Percentiles rank a stretch among this genome's conserved stretches.
Evolutionary conservation across 225 moss, liverwort and hornwort genomes (phyloP).

Genomic region (Antitrichia curtipendula): DNA sequence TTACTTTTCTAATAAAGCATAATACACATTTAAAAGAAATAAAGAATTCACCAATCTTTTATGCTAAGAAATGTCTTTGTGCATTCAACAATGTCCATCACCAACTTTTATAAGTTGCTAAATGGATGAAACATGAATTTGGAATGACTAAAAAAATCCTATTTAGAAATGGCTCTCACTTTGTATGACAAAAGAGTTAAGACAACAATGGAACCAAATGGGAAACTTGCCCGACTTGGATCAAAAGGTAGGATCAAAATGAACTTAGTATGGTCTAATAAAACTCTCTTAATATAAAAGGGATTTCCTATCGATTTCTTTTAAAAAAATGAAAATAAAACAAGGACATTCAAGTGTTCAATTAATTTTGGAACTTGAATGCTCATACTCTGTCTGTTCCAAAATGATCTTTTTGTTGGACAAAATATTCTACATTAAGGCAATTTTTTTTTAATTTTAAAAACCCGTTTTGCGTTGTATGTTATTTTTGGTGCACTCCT

Average conservation of each 20-base stretch:
- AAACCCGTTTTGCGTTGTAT: too few relatives aligned
- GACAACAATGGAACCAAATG: not conserved
- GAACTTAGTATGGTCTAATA: not conserved
- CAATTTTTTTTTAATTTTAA: too few relatives aligned
- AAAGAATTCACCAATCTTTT: too few relatives aligned
- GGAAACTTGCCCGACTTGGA: not conserved
- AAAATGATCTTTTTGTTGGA: too few relatives aligned
- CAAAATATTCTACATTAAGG: too few relatives aligned
- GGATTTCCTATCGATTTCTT: not conserved
- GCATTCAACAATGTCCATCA: not conserved
- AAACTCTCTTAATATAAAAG: not conserved
- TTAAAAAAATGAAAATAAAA: not conserved
- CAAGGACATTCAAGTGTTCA: not conserved
- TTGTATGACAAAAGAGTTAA: not conserved
- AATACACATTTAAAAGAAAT: too few relatives aligned
- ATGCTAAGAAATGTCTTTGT: too few relatives aligned
- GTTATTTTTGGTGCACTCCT: too few relatives aligned
- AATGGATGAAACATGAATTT: not conserved
- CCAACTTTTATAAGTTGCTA: not conserved
- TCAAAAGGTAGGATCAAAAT: not conserved
- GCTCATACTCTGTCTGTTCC: too few relatives aligned
- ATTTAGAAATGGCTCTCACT: too few relatives aligned
- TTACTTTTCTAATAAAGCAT: too few relatives aligned
- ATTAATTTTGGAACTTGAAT: not conserved
- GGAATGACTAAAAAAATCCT: not conserved